Evolutionary conservation across 2,329 filamentous ascomycete species (phyloP).

Genomic region (Aspergillaceae sp.): DNA sequence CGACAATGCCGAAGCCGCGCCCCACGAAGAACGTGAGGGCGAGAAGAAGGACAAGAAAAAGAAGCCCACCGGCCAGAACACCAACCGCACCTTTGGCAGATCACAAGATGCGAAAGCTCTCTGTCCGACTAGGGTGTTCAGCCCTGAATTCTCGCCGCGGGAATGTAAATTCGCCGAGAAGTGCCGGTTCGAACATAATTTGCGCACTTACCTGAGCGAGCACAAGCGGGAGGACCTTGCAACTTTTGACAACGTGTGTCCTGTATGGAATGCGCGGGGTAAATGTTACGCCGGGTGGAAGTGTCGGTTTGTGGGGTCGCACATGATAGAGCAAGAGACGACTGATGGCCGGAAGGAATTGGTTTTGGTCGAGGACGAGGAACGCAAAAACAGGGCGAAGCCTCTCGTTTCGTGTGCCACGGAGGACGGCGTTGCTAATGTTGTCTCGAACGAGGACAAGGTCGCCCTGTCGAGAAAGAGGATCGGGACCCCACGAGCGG

Average conservation of each 20-base stretch:
- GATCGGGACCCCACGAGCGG: slow-evolving; percentile 61
- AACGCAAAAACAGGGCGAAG: slow-evolving; percentile 36
- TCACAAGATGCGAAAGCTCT: slow-evolving; percentile 70
- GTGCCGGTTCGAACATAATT: slow-evolving; percentile 74
- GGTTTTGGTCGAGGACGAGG: slow-evolving; percentile 54
- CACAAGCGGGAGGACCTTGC: slow-evolving; percentile 72
- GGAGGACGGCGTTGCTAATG: slow-evolving; percentile 63
- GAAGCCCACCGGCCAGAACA: slow-evolving; percentile 70
- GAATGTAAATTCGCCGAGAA: slow-evolving; percentile 69
- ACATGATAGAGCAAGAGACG: slow-evolving; percentile 69
- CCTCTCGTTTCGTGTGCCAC: slow-evolving; percentile 22
- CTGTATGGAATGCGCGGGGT: slow-evolving; percentile 67
- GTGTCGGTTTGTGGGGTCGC: slow-evolving; percentile 80
- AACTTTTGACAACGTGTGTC: slow-evolving; percentile 70
- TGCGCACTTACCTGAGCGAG: slow-evolving; percentile 74
- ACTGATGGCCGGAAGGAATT: slow-evolving; percentile 79
- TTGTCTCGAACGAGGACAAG: slow-evolving; percentile 62
- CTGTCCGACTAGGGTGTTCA: slow-evolving; percentile 64
- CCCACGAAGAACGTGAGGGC: slow-evolving; percentile 33
- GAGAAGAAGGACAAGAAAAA: slow-evolving; percentile 40
- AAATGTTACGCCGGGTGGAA: slow-evolving; percentile 83
- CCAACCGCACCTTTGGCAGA: slow-evolving; percentile 67
- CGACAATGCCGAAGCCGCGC: slow-evolving; percentile 52
- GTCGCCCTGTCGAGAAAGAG: slow-evolving; percentile 66
- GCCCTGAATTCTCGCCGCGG: slow-evolving; percentile 69